Conservation (phyloP, 78 protist genomes). For the Dictyostelium firmibasis region DNA sequence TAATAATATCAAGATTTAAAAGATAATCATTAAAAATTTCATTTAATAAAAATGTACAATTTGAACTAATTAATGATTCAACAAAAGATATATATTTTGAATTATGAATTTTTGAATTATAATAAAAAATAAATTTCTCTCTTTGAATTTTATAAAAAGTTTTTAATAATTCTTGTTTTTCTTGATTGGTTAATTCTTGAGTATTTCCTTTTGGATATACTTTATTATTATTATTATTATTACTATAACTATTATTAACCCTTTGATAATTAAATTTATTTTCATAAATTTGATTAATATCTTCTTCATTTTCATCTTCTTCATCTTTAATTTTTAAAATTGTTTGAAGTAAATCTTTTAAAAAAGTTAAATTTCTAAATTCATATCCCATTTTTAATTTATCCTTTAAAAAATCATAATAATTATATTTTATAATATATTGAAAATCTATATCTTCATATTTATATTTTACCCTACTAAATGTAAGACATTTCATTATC, state of each 20-base stretch:
- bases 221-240: neutral
- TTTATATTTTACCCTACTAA: neutral
- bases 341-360: neutral
- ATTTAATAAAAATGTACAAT: neutral
- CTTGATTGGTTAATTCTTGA: neutral
- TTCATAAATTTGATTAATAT: too few relatives aligned
- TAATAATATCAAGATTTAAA: neutral
- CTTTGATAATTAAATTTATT: too few relatives aligned
- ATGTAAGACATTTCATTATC: neutral
- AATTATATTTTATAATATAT: neutral
- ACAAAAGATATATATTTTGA: neutral
- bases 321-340: neutral
- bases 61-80: neutral
- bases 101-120: neutral
- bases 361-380: neutral
- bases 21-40: neutral
- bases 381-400: neutral
- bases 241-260: neutral
- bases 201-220: neutral
- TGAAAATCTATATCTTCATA: neutral
- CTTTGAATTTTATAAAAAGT: neutral
- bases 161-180: neutral
- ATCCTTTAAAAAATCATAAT: neutral
- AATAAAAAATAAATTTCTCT: neutral
- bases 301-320: neutral